Base-by-base conservation (phyloP, 2,329 filamentous ascomycete genomes). In the Colletotrichum viniferum region DNA sequence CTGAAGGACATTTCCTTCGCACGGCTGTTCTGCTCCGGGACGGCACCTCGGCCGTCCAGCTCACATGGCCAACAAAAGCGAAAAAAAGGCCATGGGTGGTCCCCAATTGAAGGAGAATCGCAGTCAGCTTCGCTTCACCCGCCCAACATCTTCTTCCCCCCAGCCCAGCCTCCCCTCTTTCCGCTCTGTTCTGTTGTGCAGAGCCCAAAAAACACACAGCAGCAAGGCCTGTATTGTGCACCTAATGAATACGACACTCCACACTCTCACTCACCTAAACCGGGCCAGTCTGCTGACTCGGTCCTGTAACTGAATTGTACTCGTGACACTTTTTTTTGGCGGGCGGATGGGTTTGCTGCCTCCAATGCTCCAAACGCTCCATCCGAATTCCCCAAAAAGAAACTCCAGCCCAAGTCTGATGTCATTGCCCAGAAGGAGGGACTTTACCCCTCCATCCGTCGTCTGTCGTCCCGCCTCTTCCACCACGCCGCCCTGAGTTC, bases 261-360 rank as follows among this genome's bases (percentile, higher is more conserved):
- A 75, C 73, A 74, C 30, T 68, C 43, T 52, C 7, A 18, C 26
- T 68, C 69, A 56, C 73, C 62, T 72, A 63, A 30, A 68, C 32
- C 16, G 38, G 69, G 43, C 63, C 43, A 32, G 34, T 73, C 69
- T 56, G 63, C 73, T 76, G 73, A 76, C 73, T 76, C 69, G 64
- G 24, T 61, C 28, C 62, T 73, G 73, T 75, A 58, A 60, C 58
- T 73, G 21, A 56, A 69, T 12, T 48, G 73, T 76, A 73, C 73
- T 55, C 73, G 73, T 76, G 69, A 76, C 69, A 64, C 69, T n/a
- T 48, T 66, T 26, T 67, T 75, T 43, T 65, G 67, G 61, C 21
- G 43, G 21, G 62, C 34, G 52, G 69, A 21, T 28, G 21, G 38
- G 36, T 68, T 61, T 73, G 55, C 5, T 73, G 43, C n/a, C 36